Evolutionary conservation across 2,329 filamentous ascomycete genomes (phyloP).

Genomic region (Acrocalymma vagum): DNA sequence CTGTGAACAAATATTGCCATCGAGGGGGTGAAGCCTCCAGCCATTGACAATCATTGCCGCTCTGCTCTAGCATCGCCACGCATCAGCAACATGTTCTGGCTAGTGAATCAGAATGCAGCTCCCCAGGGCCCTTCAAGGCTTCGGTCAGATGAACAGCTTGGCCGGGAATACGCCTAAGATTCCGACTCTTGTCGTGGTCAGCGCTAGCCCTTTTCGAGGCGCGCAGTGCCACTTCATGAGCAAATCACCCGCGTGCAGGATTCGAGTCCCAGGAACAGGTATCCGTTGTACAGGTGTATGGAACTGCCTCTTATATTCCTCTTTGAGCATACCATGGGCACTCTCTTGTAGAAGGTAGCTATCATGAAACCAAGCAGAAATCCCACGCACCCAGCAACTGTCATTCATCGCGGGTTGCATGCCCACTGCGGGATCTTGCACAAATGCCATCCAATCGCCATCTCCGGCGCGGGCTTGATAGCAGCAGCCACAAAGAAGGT

Average conservation of each 20-base stretch:
- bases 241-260: not conserved
- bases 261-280: slow-evolving; percentile 1
- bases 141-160: not conserved
- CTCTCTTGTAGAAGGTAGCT: not conserved
- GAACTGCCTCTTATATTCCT: slow-evolving; percentile 1
- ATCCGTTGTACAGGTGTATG: slow-evolving; percentile 1
- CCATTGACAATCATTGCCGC: not conserved
- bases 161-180: too few species aligned
- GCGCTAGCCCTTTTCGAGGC: slow-evolving; percentile 7
- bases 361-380: not conserved
- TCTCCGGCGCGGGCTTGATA: not conserved
- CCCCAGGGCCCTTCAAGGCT: not conserved
- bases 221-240: not conserved
- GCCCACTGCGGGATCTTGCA: not conserved
- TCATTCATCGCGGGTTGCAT: not conserved
- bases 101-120: not conserved
- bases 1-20: not conserved
- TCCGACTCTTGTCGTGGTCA: slow-evolving; percentile 8
- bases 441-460: not conserved
- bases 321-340: slow-evolving; percentile 3
- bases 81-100: slow-evolving; percentile 5
- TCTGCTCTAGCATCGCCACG: slow-evolving; percentile 5
- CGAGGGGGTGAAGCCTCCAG: too few species aligned
- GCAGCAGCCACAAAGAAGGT: too few species aligned
- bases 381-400: not conserved